These are phyloP conservation scores for Debaryomyces udenii DNA, from an alignment of 1,139 yeast genomes.

Conservation along the genomic window DNA sequence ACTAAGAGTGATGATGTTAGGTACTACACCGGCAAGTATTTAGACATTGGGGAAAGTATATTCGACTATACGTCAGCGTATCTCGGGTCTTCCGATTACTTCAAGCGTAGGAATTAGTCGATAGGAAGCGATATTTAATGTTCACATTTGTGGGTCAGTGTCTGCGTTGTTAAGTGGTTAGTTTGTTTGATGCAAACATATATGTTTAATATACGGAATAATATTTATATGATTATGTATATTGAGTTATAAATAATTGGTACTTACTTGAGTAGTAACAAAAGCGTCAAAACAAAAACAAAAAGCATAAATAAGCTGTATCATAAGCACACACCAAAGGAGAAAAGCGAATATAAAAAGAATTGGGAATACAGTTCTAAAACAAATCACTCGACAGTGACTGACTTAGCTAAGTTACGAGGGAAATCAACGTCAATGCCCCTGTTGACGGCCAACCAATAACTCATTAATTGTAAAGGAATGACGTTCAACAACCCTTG, in stretches of 20 bases:
- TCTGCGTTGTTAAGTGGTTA: constrained; percentile 20
- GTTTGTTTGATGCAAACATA: neutral
- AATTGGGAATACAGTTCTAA: neutral
- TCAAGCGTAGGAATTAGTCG: constrained; percentile 48
- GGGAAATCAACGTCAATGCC: constrained; percentile 99
- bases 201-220: neutral
- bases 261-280: neutral
- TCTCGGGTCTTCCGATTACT: constrained; percentile 73
- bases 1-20: constrained; percentile 52
- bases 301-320: neutral
- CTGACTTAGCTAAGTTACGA: constrained; percentile 96
- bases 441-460: constrained; percentile 94
- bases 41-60: constrained; percentile 83
- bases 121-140: no score
- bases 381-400: constrained; percentile 83
- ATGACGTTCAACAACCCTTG: constrained; percentile 95
- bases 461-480: constrained; percentile 94
- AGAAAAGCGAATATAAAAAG: neutral
- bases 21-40: constrained; percentile 64
- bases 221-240: constrained; percentile 4
- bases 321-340: neutral
- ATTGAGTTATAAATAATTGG: constrained; percentile 4
- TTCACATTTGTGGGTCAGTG: neutral
- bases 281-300: constrained; percentile 1
- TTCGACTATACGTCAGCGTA: constrained; percentile 74